Conservation (phyloP, 1,139 yeast species). For the Geotrichum cucujoidarum region DNA sequence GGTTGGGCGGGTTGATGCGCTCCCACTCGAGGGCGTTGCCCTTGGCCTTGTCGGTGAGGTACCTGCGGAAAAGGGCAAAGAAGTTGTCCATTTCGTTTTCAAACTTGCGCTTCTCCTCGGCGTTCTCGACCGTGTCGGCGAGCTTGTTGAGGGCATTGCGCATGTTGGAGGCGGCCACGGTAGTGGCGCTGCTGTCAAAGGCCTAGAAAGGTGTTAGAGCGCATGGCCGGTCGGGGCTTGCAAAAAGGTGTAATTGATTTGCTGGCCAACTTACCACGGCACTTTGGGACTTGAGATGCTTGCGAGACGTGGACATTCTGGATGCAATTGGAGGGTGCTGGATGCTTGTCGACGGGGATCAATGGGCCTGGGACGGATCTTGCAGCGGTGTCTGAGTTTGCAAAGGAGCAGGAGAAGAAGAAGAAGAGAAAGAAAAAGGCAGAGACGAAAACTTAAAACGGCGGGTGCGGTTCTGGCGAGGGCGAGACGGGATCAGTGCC, state of each 20-base stretch:
- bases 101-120: constrained; percentile 54
- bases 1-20: constrained; percentile 81
- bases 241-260: background rate
- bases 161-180: constrained; percentile 97
- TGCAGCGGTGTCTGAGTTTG: too few relatives aligned
- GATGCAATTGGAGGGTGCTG: background rate
- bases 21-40: constrained; percentile 91
- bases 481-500: too few relatives aligned
- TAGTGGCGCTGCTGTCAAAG: constrained; percentile 91
- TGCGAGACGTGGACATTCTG: constrained; percentile 13
- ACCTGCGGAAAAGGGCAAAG: constrained; percentile 89
- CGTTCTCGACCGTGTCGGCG: constrained; percentile 68
- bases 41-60: constrained; percentile 81
- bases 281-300: constrained; percentile 19
- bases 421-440: too few relatives aligned
- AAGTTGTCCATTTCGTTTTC: constrained; percentile 94
- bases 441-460: too few relatives aligned
- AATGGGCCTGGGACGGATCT: too few relatives aligned
- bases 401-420: too few relatives aligned
- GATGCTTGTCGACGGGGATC: background rate
- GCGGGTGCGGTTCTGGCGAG: too few relatives aligned
- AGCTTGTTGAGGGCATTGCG: constrained; percentile 88
- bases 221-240: background rate
- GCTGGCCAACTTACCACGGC: constrained; percentile 32
- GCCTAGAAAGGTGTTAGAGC: constrained; percentile 46